Conservation (phyloP, 176 grass and related monocot genomes). For the Tuctoria greenei region DNA sequence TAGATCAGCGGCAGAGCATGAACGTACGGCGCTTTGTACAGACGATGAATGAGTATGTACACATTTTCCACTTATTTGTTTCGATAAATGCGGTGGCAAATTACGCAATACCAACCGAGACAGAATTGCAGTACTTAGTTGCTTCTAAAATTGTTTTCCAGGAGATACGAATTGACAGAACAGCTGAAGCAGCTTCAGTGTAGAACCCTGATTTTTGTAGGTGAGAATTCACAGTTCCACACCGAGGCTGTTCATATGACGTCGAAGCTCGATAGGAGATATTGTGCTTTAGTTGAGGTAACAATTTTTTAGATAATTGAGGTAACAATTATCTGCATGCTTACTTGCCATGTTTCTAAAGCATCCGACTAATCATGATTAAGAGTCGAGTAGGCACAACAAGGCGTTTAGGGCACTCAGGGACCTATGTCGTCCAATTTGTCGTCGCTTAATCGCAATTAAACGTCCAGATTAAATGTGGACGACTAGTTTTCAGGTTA, state of each 20-base stretch:
- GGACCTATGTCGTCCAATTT: too few species aligned
- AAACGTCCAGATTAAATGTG: too few species aligned
- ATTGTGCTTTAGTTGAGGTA: slow-evolving; percentile 96
- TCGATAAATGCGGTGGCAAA: background rate
- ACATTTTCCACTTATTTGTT: slow-evolving; percentile 19
- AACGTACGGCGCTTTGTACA: slow-evolving; percentile 90
- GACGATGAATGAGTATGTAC: slow-evolving; percentile 71
- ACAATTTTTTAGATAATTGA: slow-evolving; percentile 66
- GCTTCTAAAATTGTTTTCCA: slow-evolving; percentile 45
- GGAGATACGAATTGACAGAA: slow-evolving; percentile 92
- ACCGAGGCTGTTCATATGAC: slow-evolving; percentile 84
- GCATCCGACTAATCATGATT: too few species aligned
- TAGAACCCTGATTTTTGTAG: slow-evolving; percentile 85
- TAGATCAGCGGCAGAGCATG: slow-evolving; percentile 79
- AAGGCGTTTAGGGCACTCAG: too few species aligned
- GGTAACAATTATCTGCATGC: slow-evolving; percentile 39
- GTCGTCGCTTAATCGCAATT: too few species aligned
- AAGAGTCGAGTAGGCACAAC: too few species aligned
- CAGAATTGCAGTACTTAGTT: slow-evolving; percentile 2
- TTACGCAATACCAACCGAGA: background rate
- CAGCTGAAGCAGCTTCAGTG: slow-evolving; percentile 79
- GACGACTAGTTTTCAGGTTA: too few species aligned
- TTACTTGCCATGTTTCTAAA: background rate
- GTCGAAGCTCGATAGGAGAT: slow-evolving; percentile 88
- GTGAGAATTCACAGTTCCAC: slow-evolving; percentile 82